Evolutionary conservation across 352 stramenopile species (phyloP), one percentile per base, ranked within the genome.

Genomic region (Pythium phragmiticola): DNA sequence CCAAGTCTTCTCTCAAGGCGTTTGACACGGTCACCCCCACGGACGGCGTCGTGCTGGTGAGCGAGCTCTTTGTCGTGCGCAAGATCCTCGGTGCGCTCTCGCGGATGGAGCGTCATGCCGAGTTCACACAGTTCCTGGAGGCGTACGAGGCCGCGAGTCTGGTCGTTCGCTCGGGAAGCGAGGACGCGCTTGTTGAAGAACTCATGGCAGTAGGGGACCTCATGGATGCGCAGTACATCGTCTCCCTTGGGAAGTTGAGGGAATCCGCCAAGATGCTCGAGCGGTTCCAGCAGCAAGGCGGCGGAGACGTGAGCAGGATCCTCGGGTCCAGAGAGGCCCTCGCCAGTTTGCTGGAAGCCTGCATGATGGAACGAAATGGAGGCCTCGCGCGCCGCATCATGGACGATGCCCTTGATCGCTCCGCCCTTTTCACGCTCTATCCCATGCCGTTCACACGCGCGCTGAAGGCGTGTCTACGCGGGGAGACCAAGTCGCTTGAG

Each of bases 381-480:
- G 36, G 16, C 2, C 47, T 68, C 16, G 61, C 61, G 7, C 41
- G 42, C 2, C 28, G 9, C n/a, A 34, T 51, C 26, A 23, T 68
- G 21, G 61, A 68, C 36, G 34, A 58, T 16, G 34, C 34, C 7
- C 28, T 57, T n/a, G 61, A 57, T 33, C 13, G 16, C 14, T 52
- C 49, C 5, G 21, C 42, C 4, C 14, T 56, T 3, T 2, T 16
- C 12, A 56, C 45, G 34, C 34, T 68, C 36, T 42, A 30, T 30
- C 26, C 26, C 0, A 34, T 43, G 14, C 43, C 16, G 30, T 68
- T 51, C 45, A 50, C 52, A 4, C 13, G 41, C 16, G 61, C 61
- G 52, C 11, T 68, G 11, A 42, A 68, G 12, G 61, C 61, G 4
- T 57, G 46, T 45, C 33, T 68, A 14, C 52, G 61, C 2, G 52